Evolutionary conservation across 257 asterid genomes (phyloP), one percentile per base, ranked within the genome.

Genomic region (Cruciata laevipes): DNA sequence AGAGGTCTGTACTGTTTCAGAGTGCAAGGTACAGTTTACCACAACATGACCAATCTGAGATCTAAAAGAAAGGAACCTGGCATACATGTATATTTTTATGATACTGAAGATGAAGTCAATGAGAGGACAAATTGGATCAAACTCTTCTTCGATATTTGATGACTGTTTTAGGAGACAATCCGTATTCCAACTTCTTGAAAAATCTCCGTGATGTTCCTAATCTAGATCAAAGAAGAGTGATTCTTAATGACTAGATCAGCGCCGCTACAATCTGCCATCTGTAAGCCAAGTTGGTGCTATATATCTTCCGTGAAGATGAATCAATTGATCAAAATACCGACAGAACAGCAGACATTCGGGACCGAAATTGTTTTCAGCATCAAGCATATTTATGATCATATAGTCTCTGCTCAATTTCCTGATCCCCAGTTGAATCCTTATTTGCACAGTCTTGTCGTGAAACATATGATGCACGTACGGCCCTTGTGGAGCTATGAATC

Each of bases 391-490:
- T 49, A 14, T 16, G n/a, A 49, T 49, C n/a, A 16, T 11, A 8
- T 16, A 13, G 7, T 64, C 6, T n/a, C 2, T 0, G 56, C 56
- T 64, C 10, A 64, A 38, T 3, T 40, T 0, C 68, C n/a, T 2
- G 21, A 64, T 23, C 31, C 31, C 0, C 0, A 21, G 0, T 7
- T 1, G 1, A 11, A 17, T 0, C 13, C 7, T 0, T 1, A 38
- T 5, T 5, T 64, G 23, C 11, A 65, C 7, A 1, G 5, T 12
- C 21, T 68, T n/a, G 35, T 68, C 0, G 5, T 51, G 1, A 56
- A 23, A n/a, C 74, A 61, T 9, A 60, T 69, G 68, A 60, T 69
- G 1, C 61, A 57, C 40, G 1, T 49, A 57, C 40, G 73, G 57
- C 0, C 67, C 67, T 1, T 57, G 67, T 69, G 67, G 73, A 4